Evolutionary conservation across 331 rosid species (phyloP), one percentile per base, ranked within the genome.

Genomic region (Acacia concinna): DNA sequence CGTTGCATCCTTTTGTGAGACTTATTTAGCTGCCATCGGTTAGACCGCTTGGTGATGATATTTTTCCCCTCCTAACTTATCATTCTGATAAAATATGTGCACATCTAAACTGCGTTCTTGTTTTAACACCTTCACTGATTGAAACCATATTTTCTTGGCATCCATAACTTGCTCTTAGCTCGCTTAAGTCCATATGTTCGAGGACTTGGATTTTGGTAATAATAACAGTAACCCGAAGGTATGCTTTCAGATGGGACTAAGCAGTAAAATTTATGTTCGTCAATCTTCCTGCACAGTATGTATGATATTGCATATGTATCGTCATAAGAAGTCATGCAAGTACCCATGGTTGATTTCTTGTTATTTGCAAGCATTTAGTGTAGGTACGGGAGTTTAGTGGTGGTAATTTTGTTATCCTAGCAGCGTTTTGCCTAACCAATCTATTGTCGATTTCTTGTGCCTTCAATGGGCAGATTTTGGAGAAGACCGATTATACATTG

Each of bases 401-500:
- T 25, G 51, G 28, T 30, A 44, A 40, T 75, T 59, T 82, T 66
- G 73, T 68, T 67, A 52, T 67, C 43, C 77, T 46, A 47, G 57
- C n/a, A 32, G 11, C 28, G 41, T 43, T 73, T 60, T 40, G 46
- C 31, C 76, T 87, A 76, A 76, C 75, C 23, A 60, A 15, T 63
- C 21, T 13, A 38, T 38, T 67, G 18, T 23, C 74, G 40, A 41
- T 67, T 12, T 25, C 31, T 81, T 43, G 67, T 81, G 77, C 60
- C 25, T 80, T 75, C 8, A 38, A 84, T 75, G 82, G 80, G 64
- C 90, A 92, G 97, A 92, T 94, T 78, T 86, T 94, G 88, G 96
- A 92, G 90, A 91, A 88, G 88, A 84, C 84, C 34, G 97, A 94
- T 85, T 94, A 86, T 81, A 84, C 87, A 11, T 76, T 82, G 87